Base-by-base conservation (phyloP, 2,329 filamentous ascomycete species). In the Neonectria faginata region DNA sequence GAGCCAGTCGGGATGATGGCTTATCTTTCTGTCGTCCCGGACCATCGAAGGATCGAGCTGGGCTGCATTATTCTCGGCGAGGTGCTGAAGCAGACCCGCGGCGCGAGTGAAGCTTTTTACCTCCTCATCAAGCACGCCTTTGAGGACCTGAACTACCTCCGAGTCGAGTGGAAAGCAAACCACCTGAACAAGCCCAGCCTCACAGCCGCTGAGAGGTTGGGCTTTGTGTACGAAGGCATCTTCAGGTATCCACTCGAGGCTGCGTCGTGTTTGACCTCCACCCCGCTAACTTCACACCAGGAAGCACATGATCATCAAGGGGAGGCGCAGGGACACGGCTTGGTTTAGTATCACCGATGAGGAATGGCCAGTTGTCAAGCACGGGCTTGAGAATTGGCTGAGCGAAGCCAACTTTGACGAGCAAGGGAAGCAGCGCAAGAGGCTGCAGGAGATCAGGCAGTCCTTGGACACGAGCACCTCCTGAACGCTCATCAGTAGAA, bases 161-260 rank as follows among this genome's bases (percentile, higher is more conserved):
- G 89, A 8, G 82, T 89, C 4, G 88, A 90, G 74, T 91, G 89
- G 88, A 91, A 91, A 70, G 88, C 86, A 57, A 83, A 91, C 71
- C 68, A 80, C 16, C 76, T 88, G 11, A 91, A 91, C 71, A 78
- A 69, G 39, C 79, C 83, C 0, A 89, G 86, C 48, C 77, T 81
- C 14, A 77, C 81, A 4, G 88, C 89, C 0, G 89, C 89, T 0
- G 61, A 77, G 67, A 78, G 89, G 2, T 73, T 89, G 9, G 89
- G 89, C 0, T 91, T 90, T 68, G 74, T 74, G 0, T 86, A 78
- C 68, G 89, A 91, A 73, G 89, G 89, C 0, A 70, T 83, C 0
- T 90, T 90, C 66, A 80, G 88, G 78, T 79, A 64, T 48, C 61
- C 62, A 2, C 16, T 54, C 29, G 14, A 42, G 8, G 0, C n/a